Conservation (phyloP, 805 yeast species). For the Candida fluviatilis region DNA sequence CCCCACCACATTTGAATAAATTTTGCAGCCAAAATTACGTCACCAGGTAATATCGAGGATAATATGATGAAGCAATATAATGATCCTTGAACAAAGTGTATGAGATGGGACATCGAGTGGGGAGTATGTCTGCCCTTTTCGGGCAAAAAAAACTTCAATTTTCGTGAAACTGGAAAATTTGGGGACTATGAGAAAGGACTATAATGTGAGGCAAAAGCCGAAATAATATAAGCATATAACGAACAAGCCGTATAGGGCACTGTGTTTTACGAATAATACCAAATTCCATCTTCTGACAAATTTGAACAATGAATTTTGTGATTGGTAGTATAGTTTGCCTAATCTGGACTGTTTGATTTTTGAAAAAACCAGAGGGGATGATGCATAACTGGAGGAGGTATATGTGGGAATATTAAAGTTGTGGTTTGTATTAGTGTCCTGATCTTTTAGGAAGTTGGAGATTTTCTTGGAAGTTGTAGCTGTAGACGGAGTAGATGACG, state of each 20-base stretch:
- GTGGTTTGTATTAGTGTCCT: conserved; percentile 15
- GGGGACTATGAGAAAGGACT: too few species aligned
- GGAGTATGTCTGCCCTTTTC: too few species aligned
- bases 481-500: conserved; percentile 6
- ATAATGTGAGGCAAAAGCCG: conserved; percentile 19
- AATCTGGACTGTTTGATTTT: conserved; percentile 5
- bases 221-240: conserved; percentile 20
- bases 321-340: conserved; percentile 1
- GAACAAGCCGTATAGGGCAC: conserved; percentile 13
- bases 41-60: too few species aligned
- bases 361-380: conserved; percentile 1
- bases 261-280: conserved; percentile 16
- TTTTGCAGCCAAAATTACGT: too few species aligned
- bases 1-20: too few species aligned
- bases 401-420: conserved; percentile 18
- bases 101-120: too few species aligned
- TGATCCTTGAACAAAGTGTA: too few species aligned
- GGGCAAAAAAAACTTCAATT: too few species aligned
- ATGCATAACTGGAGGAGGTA: conserved; percentile 16
- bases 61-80: too few species aligned
- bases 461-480: conserved; percentile 19
- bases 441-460: conserved; percentile 25
- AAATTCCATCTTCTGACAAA: conserved; percentile 18
- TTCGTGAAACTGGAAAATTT: too few species aligned
- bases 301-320: conserved; percentile 1